phyloP scores from a whole-genome alignment of 257 asterid species.

The Haberlea rhodopensis region DNA sequence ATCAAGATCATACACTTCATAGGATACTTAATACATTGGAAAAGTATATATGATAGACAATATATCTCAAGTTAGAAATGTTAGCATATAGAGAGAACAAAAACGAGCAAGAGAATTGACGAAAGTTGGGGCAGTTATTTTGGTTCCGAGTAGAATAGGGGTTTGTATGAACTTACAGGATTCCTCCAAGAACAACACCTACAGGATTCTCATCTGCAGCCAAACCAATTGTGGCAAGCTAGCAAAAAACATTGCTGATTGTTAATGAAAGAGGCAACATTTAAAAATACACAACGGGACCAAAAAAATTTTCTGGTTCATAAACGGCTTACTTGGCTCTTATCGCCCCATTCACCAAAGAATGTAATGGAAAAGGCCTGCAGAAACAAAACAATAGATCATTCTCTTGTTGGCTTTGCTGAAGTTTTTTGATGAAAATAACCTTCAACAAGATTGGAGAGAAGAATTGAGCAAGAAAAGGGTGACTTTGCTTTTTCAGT shows the following conservation, averaged over 20 bases:
- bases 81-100: no score
- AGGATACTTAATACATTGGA: no score
- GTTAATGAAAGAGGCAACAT: conserved; percentile 14
- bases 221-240: conserved; percentile 98
- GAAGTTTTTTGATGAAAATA: conserved; percentile 21
- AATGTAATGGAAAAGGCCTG: conserved; percentile 98
- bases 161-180: conserved; percentile 56
- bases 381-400: conserved; percentile 22
- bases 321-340: conserved; percentile 70
- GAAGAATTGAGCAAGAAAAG: conserved; percentile 79
- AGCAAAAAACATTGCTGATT: conserved; percentile 22
- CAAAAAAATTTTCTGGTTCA: background rate
- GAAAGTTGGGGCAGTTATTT: background rate
- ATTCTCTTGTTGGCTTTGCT: conserved; percentile 22
- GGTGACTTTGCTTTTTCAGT: conserved; percentile 69
- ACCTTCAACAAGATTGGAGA: conserved; percentile 95
- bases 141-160: background rate
- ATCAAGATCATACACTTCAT: background rate
- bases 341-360: conserved; percentile 99
- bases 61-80: background rate
- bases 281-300: background rate
- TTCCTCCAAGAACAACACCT: conserved; percentile 99
- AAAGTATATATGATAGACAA: background rate
- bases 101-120: background rate
- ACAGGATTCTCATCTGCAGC: conserved; percentile 99